phyloP scores from a whole-genome alignment of 805 yeast species.

The Yamadazyma sp. region DNA sequence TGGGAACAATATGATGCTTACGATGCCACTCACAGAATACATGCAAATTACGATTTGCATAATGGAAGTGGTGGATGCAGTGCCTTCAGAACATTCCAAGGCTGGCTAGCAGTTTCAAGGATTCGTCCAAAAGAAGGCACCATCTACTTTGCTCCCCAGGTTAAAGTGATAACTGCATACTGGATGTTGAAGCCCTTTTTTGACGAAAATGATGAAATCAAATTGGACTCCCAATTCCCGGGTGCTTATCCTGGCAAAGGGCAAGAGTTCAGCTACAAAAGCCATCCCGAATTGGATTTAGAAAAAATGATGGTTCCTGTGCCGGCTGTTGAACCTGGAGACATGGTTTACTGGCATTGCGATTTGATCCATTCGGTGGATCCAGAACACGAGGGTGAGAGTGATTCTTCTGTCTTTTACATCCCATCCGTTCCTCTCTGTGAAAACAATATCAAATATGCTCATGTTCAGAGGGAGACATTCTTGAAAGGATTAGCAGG shows the following conservation, averaged over 20 bases:
- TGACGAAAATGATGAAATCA: conserved; percentile 23
- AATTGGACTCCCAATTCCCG: conserved; percentile 34
- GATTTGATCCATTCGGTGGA: conserved; percentile 45
- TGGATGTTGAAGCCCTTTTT: conserved; percentile 42
- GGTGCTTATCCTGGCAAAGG: conserved; percentile 39
- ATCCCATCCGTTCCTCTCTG: conserved; percentile 36
- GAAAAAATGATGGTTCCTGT: conserved; percentile 28
- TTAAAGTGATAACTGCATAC: conserved; percentile 38
- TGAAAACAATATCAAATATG: conserved; percentile 13
- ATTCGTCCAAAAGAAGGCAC: conserved; percentile 41
- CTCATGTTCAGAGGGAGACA: conserved; percentile 8
- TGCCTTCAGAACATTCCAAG: conserved; percentile 43
- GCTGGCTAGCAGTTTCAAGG: conserved; percentile 43
- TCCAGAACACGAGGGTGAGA: conserved; percentile 30
- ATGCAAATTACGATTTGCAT: conserved; percentile 34
- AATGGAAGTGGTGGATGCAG: conserved; percentile 27
- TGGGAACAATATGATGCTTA: conserved; percentile 48
- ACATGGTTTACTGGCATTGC: conserved; percentile 45
- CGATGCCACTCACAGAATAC: conserved; percentile 31
- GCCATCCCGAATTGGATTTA: conserved; percentile 37
- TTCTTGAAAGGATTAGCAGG: conserved; percentile 16
- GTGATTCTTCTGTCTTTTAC: conserved; percentile 42
- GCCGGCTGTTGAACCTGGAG: conserved; percentile 43
- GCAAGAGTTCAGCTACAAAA: conserved; percentile 27
- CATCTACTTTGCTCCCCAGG: conserved; percentile 35